Percentiles rank a stretch among this genome's conserved stretches.
Evolutionary conservation across 2,329 filamentous ascomycete genomes (phyloP).

Genomic region (Didymella arachidicola): DNA sequence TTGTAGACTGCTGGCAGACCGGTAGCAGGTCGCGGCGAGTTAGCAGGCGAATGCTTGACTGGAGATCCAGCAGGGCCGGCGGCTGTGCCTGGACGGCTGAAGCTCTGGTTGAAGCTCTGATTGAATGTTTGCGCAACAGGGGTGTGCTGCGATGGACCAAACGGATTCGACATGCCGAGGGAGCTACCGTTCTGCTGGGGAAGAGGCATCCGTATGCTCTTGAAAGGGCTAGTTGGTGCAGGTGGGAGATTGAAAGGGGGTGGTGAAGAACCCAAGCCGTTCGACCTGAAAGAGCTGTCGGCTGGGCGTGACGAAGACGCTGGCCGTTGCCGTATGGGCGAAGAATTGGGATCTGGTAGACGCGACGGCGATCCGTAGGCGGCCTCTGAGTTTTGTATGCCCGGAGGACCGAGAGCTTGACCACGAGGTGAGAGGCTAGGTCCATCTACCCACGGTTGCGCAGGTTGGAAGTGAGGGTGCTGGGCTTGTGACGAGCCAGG

Average conservation of each 20-base stretch:
- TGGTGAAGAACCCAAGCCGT: conserved; percentile 44
- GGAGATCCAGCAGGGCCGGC: conserved; percentile 42
- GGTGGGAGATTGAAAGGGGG: conserved; percentile 42
- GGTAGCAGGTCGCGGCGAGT: conserved; percentile 46
- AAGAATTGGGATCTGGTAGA: conserved; percentile 39
- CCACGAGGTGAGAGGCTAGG: conserved; percentile 56
- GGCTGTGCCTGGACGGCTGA: conserved; percentile 44
- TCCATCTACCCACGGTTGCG: conserved; percentile 50
- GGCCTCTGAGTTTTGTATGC: conserved; percentile 49
- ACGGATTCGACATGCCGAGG: conserved; percentile 36
- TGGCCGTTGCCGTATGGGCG: conserved; percentile 35
- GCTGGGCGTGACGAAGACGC: conserved; percentile 32
- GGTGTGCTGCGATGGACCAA: conserved; percentile 28
- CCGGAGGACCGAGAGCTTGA: conserved; percentile 54
- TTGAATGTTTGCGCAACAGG: conserved; percentile 21
- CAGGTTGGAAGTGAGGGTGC: conserved; percentile 31
- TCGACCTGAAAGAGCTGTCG: conserved; percentile 26
- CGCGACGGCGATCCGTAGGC: conserved; percentile 46
- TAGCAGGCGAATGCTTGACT: conserved; percentile 46
- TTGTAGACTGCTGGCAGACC: conserved; percentile 43
- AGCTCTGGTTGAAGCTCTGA: conserved; percentile 36
- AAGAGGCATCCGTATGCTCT: conserved; percentile 33
- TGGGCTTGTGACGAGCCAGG: conserved; percentile 23
- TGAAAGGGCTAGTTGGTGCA: conserved; percentile 38
- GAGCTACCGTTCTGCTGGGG: conserved; percentile 42